Evolutionary conservation across 805 yeast species (phyloP), one percentile per base, ranked within the genome.

Genomic region (baker's yeast (Saccharomyces cerevisiae)): DNA sequence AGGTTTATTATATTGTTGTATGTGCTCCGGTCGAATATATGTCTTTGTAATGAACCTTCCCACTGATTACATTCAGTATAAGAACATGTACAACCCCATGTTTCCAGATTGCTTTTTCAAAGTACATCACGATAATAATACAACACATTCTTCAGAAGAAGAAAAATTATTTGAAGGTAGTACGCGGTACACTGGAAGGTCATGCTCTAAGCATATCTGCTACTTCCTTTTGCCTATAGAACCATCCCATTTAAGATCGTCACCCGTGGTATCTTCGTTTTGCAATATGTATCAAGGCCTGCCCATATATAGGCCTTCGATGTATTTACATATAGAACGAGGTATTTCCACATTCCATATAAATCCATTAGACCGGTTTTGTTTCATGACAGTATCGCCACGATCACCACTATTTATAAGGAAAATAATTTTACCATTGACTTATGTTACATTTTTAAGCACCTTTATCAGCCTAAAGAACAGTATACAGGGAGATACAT

Each of bases 401-500:
- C 87, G 96, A 1, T 94, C 89, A 1, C 96, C 97, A 57, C 87
- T 84, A 8, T 87, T 88, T 54, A 90, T 87, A 56, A 96, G 79
- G 74, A 92, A 90, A 50, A 53, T 65, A 6, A 55, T 58, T 36
- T 27, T 67, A 14, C 62, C 68, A 6, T 51, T 51, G 51, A 51
- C 54, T 1, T 67, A 56, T 48, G 57, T 61, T 22, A 54, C 57
- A 14, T 67, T 61, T 53, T 57, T 63, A 26, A 48, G 54, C 29
- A 53, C 62, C 22, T 57, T 57, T 47, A 56, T 58, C 21, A 50
- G 50, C 6, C 47, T 59, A 29, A 65, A 64, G 46, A 49, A 53
- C 30, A 51, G 51, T 26, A 52, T 57, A 5, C 60, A 59, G 41
- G 53, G 47, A 21, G 32, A 51, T 6, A 48, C 32, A 8, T 41